Evolutionary conservation across 495 filamentous ascomycete species (phyloP).

Genomic region (Clohesyomyces aquaticus): DNA sequence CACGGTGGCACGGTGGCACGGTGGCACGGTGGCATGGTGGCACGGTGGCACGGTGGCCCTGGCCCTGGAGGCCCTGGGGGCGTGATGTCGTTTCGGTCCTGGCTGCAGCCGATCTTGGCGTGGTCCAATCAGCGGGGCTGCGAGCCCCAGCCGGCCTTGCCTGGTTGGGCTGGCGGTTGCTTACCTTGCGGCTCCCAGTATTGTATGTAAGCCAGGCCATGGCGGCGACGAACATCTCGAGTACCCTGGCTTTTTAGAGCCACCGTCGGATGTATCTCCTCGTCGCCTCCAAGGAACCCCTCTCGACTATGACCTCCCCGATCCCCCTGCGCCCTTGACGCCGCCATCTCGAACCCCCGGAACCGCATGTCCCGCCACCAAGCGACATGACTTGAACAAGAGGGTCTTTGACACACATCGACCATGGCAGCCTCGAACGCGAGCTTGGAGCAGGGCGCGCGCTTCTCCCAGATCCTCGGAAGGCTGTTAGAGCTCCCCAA

Average conservation of each 20-base stretch:
- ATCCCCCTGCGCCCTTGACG: slow-evolving; percentile 1
- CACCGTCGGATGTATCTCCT: too few species aligned
- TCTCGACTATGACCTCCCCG: slow-evolving; percentile 10
- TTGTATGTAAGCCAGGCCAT: too few species aligned
- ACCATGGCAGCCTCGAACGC: slow-evolving; percentile 22
- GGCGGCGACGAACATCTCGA: too few species aligned
- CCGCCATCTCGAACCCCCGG: slow-evolving; percentile 1
- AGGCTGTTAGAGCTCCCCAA: slow-evolving; percentile 37
- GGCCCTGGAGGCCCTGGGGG: too few species aligned
- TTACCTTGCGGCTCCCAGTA: neutral
- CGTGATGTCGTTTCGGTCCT: slow-evolving; percentile 4
- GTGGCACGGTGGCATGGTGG: too few species aligned
- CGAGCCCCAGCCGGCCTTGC: neutral
- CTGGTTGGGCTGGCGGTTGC: neutral
- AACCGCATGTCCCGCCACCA: neutral
- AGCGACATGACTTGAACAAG: slow-evolving; percentile 15
- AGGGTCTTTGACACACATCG: slow-evolving; percentile 11
- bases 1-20: too few species aligned
- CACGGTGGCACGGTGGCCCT: too few species aligned
- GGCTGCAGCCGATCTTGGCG: slow-evolving; percentile 1
- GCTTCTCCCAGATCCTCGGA: slow-evolving; percentile 33
- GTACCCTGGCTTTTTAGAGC: too few species aligned
- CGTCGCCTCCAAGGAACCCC: too few species aligned
- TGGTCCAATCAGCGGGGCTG: neutral
- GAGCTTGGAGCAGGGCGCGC: slow-evolving; percentile 8